A percentile compares a stretch with the other conserved stretches of the same genome.
Evolutionary conservation across 768 basidiomycete genomes (phyloP).

Genomic region (Gelatoporia subvermispora): DNA sequence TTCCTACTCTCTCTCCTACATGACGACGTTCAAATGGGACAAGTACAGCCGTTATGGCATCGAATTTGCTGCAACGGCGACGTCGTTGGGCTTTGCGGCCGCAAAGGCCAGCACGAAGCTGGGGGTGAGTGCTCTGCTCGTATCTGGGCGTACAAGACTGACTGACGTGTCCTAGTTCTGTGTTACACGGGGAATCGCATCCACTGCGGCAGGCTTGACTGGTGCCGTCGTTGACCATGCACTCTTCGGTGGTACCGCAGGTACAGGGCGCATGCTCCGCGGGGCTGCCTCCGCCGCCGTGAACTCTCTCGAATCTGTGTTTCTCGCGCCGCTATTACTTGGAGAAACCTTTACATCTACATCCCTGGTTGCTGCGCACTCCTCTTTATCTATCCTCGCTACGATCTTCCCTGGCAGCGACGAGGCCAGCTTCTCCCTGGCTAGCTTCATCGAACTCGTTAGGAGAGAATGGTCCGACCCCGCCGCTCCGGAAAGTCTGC

Average conservation of each 20-base stretch:
- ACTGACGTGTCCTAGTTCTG: conserved; percentile 46
- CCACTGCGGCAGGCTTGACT: conserved; percentile 52
- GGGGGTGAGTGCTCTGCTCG: conserved; percentile 43
- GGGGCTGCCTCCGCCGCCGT: conserved; percentile 57
- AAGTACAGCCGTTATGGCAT: conserved; percentile 50
- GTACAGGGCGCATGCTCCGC: conserved; percentile 54
- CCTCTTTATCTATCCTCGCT: conserved; percentile 69
- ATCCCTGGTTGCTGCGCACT: conserved; percentile 67
- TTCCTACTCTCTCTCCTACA: too few species aligned
- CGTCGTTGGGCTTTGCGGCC: conserved; percentile 61
- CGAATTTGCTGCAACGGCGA: conserved; percentile 60
- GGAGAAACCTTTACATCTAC: conserved; percentile 75
- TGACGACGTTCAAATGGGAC: conserved; percentile 27
- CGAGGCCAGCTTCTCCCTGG: conserved; percentile 78
- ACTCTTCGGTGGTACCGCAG: conserved; percentile 56
- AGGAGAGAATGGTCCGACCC: conserved; percentile 69
- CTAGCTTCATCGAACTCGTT: conserved; percentile 76
- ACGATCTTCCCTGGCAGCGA: conserved; percentile 70
- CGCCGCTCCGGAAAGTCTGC: conserved; percentile 45
- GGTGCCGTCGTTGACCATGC: conserved; percentile 59
- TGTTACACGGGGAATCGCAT: conserved; percentile 56
- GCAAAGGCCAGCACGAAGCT: conserved; percentile 65
- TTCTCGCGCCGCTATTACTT: conserved; percentile 69
- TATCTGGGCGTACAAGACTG: conserved; percentile 1
- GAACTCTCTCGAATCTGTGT: conserved; percentile 63